A percentile compares a stretch with the other conserved stretches of the same genome.
Evolutionary conservation across 1,284 basidiomycete genomes (phyloP).

Genomic region (Polyporus tsugae): DNA sequence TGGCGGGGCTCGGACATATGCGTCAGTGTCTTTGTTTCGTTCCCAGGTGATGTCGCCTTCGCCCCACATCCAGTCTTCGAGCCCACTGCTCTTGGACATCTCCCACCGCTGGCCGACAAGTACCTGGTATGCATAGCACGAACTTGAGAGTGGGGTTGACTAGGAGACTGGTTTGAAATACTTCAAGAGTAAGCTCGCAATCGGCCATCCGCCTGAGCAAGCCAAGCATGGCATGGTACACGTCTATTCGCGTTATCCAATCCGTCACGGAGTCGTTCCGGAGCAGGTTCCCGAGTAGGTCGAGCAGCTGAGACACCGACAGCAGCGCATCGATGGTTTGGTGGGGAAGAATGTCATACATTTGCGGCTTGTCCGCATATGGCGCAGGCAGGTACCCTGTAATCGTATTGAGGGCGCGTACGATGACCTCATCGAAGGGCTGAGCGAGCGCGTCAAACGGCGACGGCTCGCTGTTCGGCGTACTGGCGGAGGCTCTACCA

Average conservation of each 20-base stretch:
- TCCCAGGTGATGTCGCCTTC: conserved; percentile 52
- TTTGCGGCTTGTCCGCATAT: conserved; percentile 50
- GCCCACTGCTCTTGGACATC: conserved; percentile 47
- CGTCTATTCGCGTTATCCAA: conserved; percentile 55
- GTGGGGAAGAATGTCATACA: conserved; percentile 60
- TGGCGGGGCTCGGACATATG: conserved; percentile 47
- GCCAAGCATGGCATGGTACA: conserved; percentile 57
- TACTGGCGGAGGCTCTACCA: conserved; percentile 6
- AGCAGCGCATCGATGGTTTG: conserved; percentile 51
- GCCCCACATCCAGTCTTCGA: conserved; percentile 59
- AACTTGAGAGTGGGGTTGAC: not conserved
- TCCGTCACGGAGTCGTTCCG: conserved; percentile 64
- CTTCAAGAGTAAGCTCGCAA: conserved; percentile 56
- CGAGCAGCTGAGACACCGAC: conserved; percentile 54
- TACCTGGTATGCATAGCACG: conserved; percentile 34
- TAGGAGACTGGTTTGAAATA: conserved; percentile 14
- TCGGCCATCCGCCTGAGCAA: conserved; percentile 59
- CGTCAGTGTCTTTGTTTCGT: conserved; percentile 30
- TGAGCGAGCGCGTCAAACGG: conserved; percentile 29
- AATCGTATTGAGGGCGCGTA: conserved; percentile 50
- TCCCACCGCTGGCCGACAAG: conserved; percentile 53
- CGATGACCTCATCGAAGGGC: conserved; percentile 53
- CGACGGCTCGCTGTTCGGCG: not conserved
- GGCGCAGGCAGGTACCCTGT: conserved; percentile 53
- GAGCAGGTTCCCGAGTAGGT: conserved; percentile 53